Evolutionary conservation across 2,329 filamentous ascomycete genomes (phyloP).

Genomic region (Fusarium pseudograminearum): DNA sequence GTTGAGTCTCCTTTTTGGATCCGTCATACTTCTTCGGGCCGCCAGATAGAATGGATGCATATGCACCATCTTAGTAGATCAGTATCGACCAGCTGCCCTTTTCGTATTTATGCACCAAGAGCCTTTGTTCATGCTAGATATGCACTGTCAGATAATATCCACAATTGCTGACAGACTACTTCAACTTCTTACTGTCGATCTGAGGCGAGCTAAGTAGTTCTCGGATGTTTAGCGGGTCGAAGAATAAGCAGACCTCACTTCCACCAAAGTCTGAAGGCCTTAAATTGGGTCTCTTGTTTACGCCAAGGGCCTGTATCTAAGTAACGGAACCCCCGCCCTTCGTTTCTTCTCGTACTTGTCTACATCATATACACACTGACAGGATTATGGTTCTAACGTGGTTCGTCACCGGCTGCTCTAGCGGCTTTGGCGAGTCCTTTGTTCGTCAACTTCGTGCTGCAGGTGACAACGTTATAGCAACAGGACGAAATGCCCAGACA

Average conservation of each 20-base stretch:
- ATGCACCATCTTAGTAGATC: neutral
- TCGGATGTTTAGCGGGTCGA: neutral
- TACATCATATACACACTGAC: fast-evolving
- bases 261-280: neutral
- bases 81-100: neutral
- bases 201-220: neutral
- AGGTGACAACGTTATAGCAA: conserved; percentile 58
- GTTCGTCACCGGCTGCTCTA: conserved; percentile 60
- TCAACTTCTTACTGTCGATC: neutral
- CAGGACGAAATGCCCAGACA: conserved; percentile 53
- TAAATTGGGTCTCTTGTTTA: neutral
- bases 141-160: neutral
- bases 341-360: neutral
- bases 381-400: conserved; percentile 45
- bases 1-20: fast-evolving
- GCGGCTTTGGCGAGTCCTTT: conserved; percentile 56
- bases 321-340: fast-evolving
- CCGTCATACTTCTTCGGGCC: no score
- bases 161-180: neutral
- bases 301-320: fast-evolving
- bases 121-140: neutral
- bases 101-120: neutral
- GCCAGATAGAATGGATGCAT: neutral
- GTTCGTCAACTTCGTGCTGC: conserved; percentile 53
- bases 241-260: neutral